Evolutionary conservation across 768 basidiomycete genomes (phyloP).

Genomic region (Collybia nuda): DNA sequence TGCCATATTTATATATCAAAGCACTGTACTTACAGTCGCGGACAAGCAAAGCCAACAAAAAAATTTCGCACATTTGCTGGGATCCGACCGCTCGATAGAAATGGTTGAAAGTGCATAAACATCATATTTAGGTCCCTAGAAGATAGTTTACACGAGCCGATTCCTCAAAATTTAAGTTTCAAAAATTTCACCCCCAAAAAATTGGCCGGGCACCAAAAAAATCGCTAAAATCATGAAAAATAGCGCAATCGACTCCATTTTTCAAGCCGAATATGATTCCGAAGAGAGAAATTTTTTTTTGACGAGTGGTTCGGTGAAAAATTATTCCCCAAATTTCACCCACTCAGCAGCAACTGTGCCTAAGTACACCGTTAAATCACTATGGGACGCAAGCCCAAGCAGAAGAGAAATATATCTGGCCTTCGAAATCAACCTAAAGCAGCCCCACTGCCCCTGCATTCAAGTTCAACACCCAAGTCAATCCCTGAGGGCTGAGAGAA

Average conservation of each 20-base stretch:
- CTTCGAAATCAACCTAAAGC: background rate
- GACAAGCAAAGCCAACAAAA: conserved; percentile 2
- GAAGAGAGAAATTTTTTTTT: background rate
- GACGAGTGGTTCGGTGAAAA: background rate
- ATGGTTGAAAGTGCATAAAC: background rate
- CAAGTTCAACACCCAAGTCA: background rate
- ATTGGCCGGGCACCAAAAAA: conserved; percentile 3
- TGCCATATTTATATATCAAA: no score
- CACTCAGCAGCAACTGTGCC: background rate
- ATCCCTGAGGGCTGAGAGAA: background rate
- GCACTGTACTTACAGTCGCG: conserved; percentile 4
- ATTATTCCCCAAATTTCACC: conserved; percentile 1
- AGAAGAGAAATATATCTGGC: background rate
- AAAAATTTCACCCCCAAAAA: conserved; percentile 2
- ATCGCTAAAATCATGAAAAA: conserved; percentile 5
- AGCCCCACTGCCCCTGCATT: background rate
- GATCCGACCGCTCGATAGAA: background rate
- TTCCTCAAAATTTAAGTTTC: background rate
- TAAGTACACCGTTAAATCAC: background rate
- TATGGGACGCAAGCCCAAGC: background rate
- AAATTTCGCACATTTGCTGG: background rate
- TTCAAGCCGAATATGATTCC: background rate
- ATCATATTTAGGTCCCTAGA: background rate
- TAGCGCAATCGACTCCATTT: conserved; percentile 6
- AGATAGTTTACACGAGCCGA: background rate